Base-by-base conservation (phyloP, 2,329 filamentous ascomycete genomes). In the Fusarium annulatum region DNA sequence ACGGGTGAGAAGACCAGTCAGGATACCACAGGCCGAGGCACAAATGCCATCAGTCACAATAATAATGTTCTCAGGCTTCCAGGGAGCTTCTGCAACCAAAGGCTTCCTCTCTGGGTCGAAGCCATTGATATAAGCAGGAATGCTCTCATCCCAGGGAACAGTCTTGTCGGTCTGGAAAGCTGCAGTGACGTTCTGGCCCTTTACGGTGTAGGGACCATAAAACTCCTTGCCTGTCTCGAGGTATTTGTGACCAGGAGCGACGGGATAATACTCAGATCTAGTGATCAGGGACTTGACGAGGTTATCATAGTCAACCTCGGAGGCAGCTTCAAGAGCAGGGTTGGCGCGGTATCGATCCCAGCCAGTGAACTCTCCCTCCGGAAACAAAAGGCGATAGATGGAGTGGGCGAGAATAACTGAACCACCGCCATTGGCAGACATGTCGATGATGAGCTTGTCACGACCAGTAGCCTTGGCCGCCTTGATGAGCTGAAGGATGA, bases 1-100 rank as follows among this genome's bases (percentile, higher is more conserved):
- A 86, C 87, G 76, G 14, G 73, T 77, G 11, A 78, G 62, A 39
- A 78, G 69, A 9, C 74, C 76, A 10, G 84, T 77, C 23, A 78
- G 19, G 42, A 78, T 75, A 56, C 52, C 67, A 30, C 76, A 78
- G 6, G 76, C 73, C 6, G 76, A 78, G 11, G 76, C 76, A 21
- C 76, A 78, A 12, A 63, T 69, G 9, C 76, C 76, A 19, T 78
- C 76, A 2, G 76, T 78, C 18, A 78, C 49, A 9, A 78, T 64
- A 4, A 78, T 42, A 3, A 78, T 78, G 8, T 78, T 68, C 63
- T 78, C 76, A 3, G 74, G 76, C 53, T 77, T 76, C 60, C 74
- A 78, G 21, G 61, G 61, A 18, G 76, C 45, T 55, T 78, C 52
- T 15, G 30, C 30, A 15, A 77, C 61, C 9, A 69, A n/a, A 6